Conservation (phyloP, 192 early-diverging fungal genomes). For the Kickxella alabastrina region DNA sequence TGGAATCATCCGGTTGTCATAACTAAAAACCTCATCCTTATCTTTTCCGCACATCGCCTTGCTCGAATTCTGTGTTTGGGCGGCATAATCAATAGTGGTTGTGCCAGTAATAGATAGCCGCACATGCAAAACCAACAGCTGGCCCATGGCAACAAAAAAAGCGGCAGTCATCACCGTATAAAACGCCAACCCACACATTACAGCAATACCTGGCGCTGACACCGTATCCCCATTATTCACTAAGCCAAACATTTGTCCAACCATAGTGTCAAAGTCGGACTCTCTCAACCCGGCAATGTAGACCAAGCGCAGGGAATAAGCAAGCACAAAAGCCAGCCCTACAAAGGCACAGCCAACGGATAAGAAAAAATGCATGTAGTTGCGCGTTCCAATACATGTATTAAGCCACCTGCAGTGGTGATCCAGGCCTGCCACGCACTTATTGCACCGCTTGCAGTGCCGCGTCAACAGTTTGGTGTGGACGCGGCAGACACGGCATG, state of each 20-base stretch:
- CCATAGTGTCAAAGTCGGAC: no score
- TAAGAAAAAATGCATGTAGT: constrained; percentile 32
- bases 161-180: constrained; percentile 10
- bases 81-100: constrained; percentile 38
- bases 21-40: no score
- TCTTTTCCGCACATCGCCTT: no score
- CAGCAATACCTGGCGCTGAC: no score
- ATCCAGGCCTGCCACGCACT: constrained; percentile 34
- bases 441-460: constrained; percentile 54
- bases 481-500: constrained; percentile 43
- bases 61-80: constrained; percentile 5
- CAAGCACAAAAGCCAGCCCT: constrained; percentile 12
- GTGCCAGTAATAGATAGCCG: constrained; percentile 19
- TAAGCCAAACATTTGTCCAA: no score
- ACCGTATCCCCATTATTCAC: no score
- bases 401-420: constrained; percentile 41
- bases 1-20: constrained; percentile 20
- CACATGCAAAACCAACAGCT: constrained; percentile 37
- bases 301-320: constrained; percentile 8
- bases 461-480: constrained; percentile 13
- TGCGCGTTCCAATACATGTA: constrained; percentile 24
- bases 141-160: constrained; percentile 6
- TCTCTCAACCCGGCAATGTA: constrained; percentile 19
- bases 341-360: constrained; percentile 9
- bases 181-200: constrained; percentile 20